These are phyloP conservation scores for Capsicum baccatum DNA, from an alignment of 257 asterid genomes.

Conservation along the genomic window DNA sequence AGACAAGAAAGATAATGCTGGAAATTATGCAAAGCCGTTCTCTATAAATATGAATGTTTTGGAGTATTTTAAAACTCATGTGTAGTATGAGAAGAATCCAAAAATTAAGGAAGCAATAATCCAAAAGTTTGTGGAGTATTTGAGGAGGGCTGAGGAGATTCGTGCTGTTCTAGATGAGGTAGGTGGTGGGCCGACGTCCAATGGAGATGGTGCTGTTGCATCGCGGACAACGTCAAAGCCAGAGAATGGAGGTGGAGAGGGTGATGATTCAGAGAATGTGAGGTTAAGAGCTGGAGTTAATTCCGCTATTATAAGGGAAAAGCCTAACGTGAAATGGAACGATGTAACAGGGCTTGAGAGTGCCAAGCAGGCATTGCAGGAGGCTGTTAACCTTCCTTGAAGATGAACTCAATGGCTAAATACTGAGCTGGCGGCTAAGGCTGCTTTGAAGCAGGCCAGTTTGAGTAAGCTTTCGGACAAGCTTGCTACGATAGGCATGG, in stretches of 20 bases:
- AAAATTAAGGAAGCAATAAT: conserved; percentile 93
- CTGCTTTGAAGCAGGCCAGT: too few relatives aligned
- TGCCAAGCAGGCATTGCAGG: conserved; percentile 39
- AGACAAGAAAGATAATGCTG: conserved; percentile 90
- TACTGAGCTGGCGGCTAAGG: too few relatives aligned
- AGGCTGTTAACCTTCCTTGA: conserved; percentile 32
- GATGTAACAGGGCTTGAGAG: conserved; percentile 63
- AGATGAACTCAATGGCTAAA: too few relatives aligned
- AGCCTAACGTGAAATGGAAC: conserved; percentile 58
- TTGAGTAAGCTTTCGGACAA: too few relatives aligned
- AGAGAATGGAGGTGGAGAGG: conserved; percentile 72
- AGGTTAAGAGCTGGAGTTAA: conserved; percentile 54
- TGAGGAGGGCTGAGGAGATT: conserved; percentile 98
- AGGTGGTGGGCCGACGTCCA: conserved; percentile 81
- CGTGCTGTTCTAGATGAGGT: conserved; percentile 91
- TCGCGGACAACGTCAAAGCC: conserved; percentile 82
- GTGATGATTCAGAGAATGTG: conserved; percentile 72
- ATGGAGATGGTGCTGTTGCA: conserved; percentile 84
- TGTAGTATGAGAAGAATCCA: conserved; percentile 94
- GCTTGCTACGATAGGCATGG: too few relatives aligned
- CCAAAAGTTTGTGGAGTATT: conserved; percentile 87
- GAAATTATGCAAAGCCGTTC: conserved; percentile 94
- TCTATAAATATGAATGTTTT: conserved; percentile 92
- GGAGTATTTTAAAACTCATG: conserved; percentile 92
- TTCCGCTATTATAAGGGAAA: conserved; percentile 54